Evolutionary conservation across 179 eudicot genomes (phyloP), one percentile per base, ranked within the genome.

Genomic region (Vitellaria paradoxa): DNA sequence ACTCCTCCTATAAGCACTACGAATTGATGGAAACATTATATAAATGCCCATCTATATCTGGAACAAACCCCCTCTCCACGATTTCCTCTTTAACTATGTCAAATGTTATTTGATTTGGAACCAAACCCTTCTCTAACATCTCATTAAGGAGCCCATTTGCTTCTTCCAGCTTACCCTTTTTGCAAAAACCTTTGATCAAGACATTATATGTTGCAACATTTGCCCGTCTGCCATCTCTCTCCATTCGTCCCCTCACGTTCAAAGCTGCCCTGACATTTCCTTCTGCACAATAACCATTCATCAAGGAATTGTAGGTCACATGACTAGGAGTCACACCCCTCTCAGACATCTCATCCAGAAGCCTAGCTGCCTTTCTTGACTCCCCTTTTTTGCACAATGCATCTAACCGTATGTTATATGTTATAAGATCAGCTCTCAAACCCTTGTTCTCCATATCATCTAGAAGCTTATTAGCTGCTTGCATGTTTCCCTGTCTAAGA

Each of bases 381-480:
- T 90, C 90, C 60, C 89, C 83, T 46, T 84, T 81, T 80, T 87
- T 85, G 68, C 92, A 87, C 76, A 87, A 87, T 56, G 93, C 90
- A 60, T 79, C 82, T 23, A 90, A 81, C 83, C 81, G 78, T 69
- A 90, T 88, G 62, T 90, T 90, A 82, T 89, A 88, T 2, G 93
- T 90, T 46, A 90, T 79, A 73, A 84, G 79, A 77, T 90, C 91
- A 42, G 90, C 86, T 81, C 83, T 85, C 76, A 90, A 81, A 81
- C 77, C 86, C 80, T 81, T 88, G 55, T 86, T 88, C 72, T 75
- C 82, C 93, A 90, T 88, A 68, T 85, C 92, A 72, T 78, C 77
- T 77, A 88, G 76, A 53, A 90, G 77, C 84, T 81, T 81, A 75
- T 84, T 88, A 40, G 90, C 90, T 42, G 83, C 87, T 67, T 84